Evolutionary conservation across 2,329 filamentous ascomycete genomes (phyloP), one percentile per base, ranked within the genome.

Genomic region (Fonsecaea pugnacius): DNA sequence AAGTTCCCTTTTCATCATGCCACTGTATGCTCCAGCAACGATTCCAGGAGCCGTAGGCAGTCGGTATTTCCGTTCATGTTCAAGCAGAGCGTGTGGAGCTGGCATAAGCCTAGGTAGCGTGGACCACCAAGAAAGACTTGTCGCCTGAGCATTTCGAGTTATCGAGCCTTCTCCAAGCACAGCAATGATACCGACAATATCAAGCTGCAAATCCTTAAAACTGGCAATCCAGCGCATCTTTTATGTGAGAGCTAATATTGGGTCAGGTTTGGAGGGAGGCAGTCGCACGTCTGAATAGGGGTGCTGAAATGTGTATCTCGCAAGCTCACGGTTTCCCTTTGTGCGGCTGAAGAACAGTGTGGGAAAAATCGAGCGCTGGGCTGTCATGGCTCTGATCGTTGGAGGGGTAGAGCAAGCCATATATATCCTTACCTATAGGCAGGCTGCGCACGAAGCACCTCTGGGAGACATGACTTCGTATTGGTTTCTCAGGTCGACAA

Each of bases 81-180:
- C 85, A 53, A 88, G 76, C n/a, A 89, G 78, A 53, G 84, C 84
- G 74, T 88, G 86, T 0, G 86, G 86, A 1, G 86, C 86, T 8
- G 86, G 86, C 32, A 88, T 81, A 58, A 88, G 80, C 55, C 86
- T 82, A 32, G 86, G 86, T 3, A 88, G 77, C 43, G 85, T 79
- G 68, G 84, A 86, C 36, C 85, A 78, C 66, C 80, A 78, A 9
- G 84, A 85, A n/a, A 85, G 81, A 1, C 85, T 87, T 66, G 87
- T 81, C 57, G 83, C 79, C 72, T 87, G 85, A 1, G 82, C 77
- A 71, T 87, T 85, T 65, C 84, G 82, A 50, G 82, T 79, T 66
- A 88, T 85, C 18, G 83, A 82, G 2, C 80, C 82, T 75, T 88
- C 86, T 72, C 85, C 85, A 62, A 88, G 85, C 70, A 88, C 83